Percentiles rank a stretch among this genome's conserved stretches.
phyloP scores from a whole-genome alignment of 495 filamentous ascomycete species.

The Penicillium chermesinum region DNA sequence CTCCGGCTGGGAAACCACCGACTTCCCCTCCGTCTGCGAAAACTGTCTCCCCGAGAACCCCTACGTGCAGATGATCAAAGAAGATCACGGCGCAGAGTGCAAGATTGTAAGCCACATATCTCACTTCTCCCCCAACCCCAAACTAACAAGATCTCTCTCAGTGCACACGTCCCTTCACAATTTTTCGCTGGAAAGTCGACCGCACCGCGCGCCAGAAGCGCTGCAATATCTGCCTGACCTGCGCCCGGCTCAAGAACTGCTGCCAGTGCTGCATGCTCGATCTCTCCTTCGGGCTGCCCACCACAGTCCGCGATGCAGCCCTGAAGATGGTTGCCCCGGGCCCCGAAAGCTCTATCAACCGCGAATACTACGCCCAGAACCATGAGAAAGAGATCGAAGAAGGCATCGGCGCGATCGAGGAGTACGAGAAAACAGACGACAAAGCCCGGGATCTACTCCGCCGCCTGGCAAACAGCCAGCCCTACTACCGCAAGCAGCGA shows the following conservation, averaged over 20 bases:
- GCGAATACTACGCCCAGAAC: constrained; percentile 96
- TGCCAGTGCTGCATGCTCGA: constrained; percentile 99
- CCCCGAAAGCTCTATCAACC: constrained; percentile 83
- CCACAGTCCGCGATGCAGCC: constrained; percentile 91
- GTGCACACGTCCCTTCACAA: constrained; percentile 93
- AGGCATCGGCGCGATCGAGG: constrained; percentile 72
- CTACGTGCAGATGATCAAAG: constrained; percentile 97
- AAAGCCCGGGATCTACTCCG: constrained; percentile 86
- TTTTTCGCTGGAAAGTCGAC: constrained; percentile 92
- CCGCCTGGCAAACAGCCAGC: constrained; percentile 82
- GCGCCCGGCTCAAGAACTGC: constrained; percentile 91
- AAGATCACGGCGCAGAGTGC: constrained; percentile 77
- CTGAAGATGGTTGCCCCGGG: constrained; percentile 95
- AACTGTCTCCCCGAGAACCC: constrained; percentile 92
- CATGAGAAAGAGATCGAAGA: constrained; percentile 94
- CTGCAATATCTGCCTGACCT: constrained; percentile 91
- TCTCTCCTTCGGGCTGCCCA: constrained; percentile 88
- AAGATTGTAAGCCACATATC: constrained; percentile 39
- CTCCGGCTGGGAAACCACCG: constrained; percentile 91
- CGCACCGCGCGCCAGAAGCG: constrained; percentile 81
- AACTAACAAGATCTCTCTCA: constrained; percentile 16
- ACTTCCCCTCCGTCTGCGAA: constrained; percentile 62
- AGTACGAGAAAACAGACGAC: constrained; percentile 95
- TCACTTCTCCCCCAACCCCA: neutral
- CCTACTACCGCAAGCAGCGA: constrained; percentile 83